phyloP scores from a whole-genome alignment of 2,329 filamentous ascomycete genomes.

The Penicillium sp. region DNA sequence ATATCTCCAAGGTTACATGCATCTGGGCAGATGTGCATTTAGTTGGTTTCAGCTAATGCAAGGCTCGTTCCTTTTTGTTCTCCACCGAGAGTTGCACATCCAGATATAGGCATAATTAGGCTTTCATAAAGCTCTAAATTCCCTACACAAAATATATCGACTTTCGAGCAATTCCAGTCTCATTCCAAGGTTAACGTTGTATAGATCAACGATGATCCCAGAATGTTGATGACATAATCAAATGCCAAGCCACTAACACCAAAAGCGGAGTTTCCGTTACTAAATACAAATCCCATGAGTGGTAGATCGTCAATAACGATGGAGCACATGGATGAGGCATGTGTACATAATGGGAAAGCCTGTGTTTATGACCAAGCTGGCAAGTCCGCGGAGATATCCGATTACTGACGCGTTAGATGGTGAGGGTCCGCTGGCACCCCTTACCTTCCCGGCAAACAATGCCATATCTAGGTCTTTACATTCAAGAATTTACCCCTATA shows the following conservation, averaged over 20 bases:
- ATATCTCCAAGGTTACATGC: too few relatives aligned
- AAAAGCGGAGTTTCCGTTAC: constrained; percentile 35
- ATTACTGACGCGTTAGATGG: constrained; percentile 3
- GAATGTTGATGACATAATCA: constrained; percentile 7
- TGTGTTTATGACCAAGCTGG: background rate
- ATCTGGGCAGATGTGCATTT: too few relatives aligned
- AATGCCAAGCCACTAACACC: constrained; percentile 27
- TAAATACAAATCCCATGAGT: constrained; percentile 35
- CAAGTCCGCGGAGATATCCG: constrained; percentile 17
- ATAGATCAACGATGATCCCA: background rate
- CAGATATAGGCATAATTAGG: too few relatives aligned
- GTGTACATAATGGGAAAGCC: background rate
- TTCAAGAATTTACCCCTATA: background rate
- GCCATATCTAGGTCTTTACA: background rate
- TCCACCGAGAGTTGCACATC: too few relatives aligned
- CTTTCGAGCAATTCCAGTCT: background rate
- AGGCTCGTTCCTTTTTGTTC: too few relatives aligned
- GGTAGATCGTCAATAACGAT: constrained; percentile 17
- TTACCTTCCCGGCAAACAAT: background rate
- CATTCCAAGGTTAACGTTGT: background rate
- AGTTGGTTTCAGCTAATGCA: too few relatives aligned
- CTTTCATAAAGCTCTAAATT: too few relatives aligned
- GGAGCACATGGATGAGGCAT: background rate
- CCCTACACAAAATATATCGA: background rate
- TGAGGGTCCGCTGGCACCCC: background rate